phyloP scores from a whole-genome alignment of 768 basidiomycete species.

The Cystofilobasidium bisporidii region DNA sequence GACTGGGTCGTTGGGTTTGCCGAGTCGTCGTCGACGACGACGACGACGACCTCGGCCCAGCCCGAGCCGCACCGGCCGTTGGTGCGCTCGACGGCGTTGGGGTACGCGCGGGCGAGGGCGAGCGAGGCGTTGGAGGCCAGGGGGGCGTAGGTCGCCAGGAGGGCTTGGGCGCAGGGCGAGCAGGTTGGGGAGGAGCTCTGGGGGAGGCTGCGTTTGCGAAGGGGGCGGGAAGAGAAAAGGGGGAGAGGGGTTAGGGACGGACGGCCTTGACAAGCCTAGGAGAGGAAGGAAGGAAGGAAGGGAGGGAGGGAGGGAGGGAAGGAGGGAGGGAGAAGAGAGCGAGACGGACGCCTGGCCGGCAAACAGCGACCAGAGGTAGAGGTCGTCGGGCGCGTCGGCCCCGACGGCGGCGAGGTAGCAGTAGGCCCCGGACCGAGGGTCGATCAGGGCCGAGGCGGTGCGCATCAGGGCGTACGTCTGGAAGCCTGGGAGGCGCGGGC shows the following conservation, averaged over 20 bases:
- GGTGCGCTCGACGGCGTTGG: not conserved
- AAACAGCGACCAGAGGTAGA: conserved; percentile 64
- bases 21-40: too few relatives aligned
- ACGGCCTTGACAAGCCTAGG: too few relatives aligned
- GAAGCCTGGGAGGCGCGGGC: conserved; percentile 43
- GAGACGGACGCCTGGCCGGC: conserved; percentile 45
- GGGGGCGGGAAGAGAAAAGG: too few relatives aligned
- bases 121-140: conserved; percentile 12
- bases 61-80: conserved; percentile 1
- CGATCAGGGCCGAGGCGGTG: conserved; percentile 51
- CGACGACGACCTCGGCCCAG: not conserved
- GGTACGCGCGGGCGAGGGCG: conserved; percentile 6
- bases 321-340: not conserved
- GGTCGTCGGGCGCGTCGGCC: conserved; percentile 52
- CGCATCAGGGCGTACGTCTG: conserved; percentile 57
- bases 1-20: too few relatives aligned
- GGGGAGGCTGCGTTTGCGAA: conserved; percentile 40
- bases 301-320: not conserved
- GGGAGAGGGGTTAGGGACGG: not conserved
- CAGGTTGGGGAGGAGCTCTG: conserved; percentile 52
- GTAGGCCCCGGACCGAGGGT: conserved; percentile 55
- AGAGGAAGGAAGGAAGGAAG: not conserved
- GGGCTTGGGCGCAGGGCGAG: conserved; percentile 53
- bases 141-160: conserved; percentile 52
- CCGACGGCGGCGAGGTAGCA: conserved; percentile 62